Percentiles rank a stretch among this genome's conserved stretches.
Evolutionary conservation across 2,329 filamentous ascomycete species (phyloP).

Genomic region (Penicillium digitatum): DNA sequence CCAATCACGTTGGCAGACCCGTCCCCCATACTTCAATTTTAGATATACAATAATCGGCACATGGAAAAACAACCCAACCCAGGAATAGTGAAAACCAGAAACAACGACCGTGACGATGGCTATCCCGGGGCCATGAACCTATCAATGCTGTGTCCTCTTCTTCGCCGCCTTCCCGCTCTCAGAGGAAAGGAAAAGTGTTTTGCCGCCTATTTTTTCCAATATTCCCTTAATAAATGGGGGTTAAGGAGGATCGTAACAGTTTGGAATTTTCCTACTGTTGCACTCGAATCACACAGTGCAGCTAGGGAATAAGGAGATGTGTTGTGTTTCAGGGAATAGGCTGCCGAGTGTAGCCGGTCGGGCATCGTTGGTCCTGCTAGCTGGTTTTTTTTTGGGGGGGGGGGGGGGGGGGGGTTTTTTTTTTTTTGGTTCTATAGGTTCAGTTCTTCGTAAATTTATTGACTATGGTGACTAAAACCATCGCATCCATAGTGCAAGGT

Average conservation of each 20-base stretch:
- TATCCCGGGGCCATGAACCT: background rate
- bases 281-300: background rate
- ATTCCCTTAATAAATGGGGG: background rate
- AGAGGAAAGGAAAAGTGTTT: background rate
- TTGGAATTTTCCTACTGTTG: background rate
- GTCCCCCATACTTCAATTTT: background rate
- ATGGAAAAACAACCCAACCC: background rate
- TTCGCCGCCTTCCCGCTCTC: conserved; percentile 5
- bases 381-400: background rate
- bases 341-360: conserved; percentile 10
- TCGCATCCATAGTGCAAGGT: background rate
- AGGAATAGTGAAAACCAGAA: background rate
- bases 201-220: background rate
- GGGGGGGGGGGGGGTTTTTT: no score
- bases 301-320: background rate
- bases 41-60: background rate
- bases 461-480: background rate
- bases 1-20: background rate
- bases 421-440: background rate
- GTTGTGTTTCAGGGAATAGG: background rate
- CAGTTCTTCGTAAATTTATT: background rate
- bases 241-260: background rate
- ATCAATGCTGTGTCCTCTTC: background rate
- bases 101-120: background rate
- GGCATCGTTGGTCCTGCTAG: background rate